Conservation (phyloP, 768 basidiomycete species). For the Lactifluus rugatus region DNA sequence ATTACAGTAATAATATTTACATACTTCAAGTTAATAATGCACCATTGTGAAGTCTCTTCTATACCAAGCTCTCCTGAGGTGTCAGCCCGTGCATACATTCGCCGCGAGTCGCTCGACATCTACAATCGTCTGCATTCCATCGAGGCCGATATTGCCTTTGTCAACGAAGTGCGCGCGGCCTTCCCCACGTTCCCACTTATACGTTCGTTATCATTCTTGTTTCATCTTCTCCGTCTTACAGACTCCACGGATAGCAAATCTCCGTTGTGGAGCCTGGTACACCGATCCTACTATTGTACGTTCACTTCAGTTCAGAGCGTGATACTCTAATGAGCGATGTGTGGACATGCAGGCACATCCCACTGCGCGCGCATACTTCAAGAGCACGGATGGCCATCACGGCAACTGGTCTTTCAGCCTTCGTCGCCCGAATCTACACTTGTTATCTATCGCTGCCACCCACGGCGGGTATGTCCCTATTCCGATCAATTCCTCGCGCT, state of each 20-base stretch:
- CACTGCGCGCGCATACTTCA: conserved; percentile 64
- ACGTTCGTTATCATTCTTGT: conserved; percentile 29
- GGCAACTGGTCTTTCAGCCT: conserved; percentile 81
- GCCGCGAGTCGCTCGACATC: conserved; percentile 63
- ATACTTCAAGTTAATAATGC: background rate
- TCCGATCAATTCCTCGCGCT: background rate
- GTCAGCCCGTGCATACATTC: conserved; percentile 39
- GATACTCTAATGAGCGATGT: too few species aligned
- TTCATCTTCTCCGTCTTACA: background rate
- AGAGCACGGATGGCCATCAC: conserved; percentile 84
- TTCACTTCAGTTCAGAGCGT: background rate
- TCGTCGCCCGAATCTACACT: conserved; percentile 72
- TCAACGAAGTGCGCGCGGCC: conserved; percentile 40
- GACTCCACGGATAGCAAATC: conserved; percentile 50
- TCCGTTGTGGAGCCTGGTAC: conserved; percentile 94
- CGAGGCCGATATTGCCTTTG: conserved; percentile 63
- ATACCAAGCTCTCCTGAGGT: conserved; percentile 6
- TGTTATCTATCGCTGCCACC: conserved; percentile 48
- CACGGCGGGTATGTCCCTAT: conserved; percentile 46
- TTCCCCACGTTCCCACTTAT: conserved; percentile 47
- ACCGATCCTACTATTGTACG: conserved; percentile 57
- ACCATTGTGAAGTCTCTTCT: background rate
- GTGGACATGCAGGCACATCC: conserved; percentile 21
- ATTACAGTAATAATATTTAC: background rate
- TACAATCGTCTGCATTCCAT: conserved; percentile 88